Evolutionary conservation across 2,329 filamentous ascomycete genomes (phyloP).

Genomic region (Alternaria brassicae): DNA sequence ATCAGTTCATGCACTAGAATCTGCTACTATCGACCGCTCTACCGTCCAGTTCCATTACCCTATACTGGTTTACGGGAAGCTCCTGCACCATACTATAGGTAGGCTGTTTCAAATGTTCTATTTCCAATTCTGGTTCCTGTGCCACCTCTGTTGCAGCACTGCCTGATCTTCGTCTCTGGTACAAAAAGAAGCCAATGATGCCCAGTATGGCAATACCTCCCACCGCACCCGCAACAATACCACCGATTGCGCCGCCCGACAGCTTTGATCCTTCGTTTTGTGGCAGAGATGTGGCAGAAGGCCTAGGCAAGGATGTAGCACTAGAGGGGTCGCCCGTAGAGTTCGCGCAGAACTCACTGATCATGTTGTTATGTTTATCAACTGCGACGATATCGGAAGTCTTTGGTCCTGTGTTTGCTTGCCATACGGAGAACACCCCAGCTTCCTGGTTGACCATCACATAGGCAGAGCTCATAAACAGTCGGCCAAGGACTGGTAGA

Average conservation of each 20-base stretch:
- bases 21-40: conserved; percentile 10
- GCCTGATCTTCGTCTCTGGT: conserved; percentile 12
- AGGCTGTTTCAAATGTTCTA: conserved; percentile 5
- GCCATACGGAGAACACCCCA: conserved; percentile 20
- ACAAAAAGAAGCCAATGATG: conserved; percentile 20
- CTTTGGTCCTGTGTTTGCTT: conserved; percentile 15
- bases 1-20: not conserved
- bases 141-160: not conserved
- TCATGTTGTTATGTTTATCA: conserved; percentile 17
- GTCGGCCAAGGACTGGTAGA: conserved; percentile 25
- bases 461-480: conserved; percentile 27
- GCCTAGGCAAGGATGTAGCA: conserved; percentile 6
- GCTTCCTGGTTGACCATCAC: conserved; percentile 31
- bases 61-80: conserved; percentile 11
- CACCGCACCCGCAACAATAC: conserved; percentile 25
- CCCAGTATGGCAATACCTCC: conserved; percentile 21
- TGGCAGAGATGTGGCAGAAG: conserved; percentile 7
- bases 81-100: conserved; percentile 12
- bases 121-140: conserved; percentile 13
- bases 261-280: conserved; percentile 8
- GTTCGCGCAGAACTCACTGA: conserved; percentile 18
- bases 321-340: conserved; percentile 3
- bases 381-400: conserved; percentile 15
- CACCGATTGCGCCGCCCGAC: conserved; percentile 25
- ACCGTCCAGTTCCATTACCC: conserved; percentile 14